Evolutionary conservation across 2,329 filamentous ascomycete species (phyloP), one percentile per base, ranked within the genome.

Genomic region (Penicillium sp.): DNA sequence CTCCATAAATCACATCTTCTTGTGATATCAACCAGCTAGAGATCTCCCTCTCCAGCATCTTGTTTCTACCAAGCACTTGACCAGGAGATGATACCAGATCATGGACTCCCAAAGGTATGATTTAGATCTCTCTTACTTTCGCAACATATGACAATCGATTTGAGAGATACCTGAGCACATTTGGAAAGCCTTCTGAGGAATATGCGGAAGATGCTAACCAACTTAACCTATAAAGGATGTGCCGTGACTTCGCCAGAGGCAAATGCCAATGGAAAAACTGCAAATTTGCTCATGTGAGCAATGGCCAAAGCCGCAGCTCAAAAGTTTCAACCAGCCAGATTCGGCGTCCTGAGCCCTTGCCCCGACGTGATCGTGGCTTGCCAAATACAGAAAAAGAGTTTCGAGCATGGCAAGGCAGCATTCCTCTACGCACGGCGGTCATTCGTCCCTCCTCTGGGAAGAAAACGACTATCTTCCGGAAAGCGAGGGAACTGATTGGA

Each of bases 401-500:
- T 28, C 43, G 37, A 43, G 42, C 17, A 12, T 55, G 50, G 54
- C 53, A 41, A 37, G 21, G 22, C 7, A 38, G 31, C 32, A 41
- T 51, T 19, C 33, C 38, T 19, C 12, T 22, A 22, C n/a, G 26
- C 6, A 31, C 29, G 12, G 3, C 39, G 10, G 6, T 5, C 13
- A 28, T 22, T 35, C 39, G 45, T 29, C 39, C 39, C 6, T 43
- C 45, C 6, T 48, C 31, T 6, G 28, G 48, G 48, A 26, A 37
- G 31, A 15, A 49, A 45, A 21, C 53, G 43, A 12, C 19, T 9
- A 35, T 69, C 22, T 67, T 69, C 41, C 45, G 50, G 31, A 47
- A 56, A 37, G 64, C 57, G n/a, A 56, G 43, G 34, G 45, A 39
- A 40, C 57, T 67, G 7, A 56, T 66, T 28, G 50, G 61, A 3